Base-by-base conservation (phyloP, 2,329 filamentous ascomycete genomes). In the Hymenoscyphus scutula region DNA sequence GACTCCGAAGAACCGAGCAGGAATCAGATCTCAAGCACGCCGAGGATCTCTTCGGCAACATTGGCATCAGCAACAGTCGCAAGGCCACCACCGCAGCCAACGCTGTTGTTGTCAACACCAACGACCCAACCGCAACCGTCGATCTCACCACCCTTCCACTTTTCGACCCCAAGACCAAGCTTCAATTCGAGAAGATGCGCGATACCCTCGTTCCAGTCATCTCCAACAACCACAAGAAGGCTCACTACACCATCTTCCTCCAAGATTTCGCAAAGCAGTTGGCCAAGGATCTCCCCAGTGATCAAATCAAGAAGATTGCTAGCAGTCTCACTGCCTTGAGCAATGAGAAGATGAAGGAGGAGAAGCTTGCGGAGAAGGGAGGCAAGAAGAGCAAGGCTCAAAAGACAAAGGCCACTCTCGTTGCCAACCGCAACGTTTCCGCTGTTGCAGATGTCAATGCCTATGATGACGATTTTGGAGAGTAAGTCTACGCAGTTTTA, bases 311-410 rank as follows among this genome's bases (percentile, higher is more conserved):
- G 85, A 98, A 98, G 83, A 86, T 97, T 68, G 86, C 92, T 13
- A 96, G 90, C 76, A 84, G 85, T 5, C 79, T 99, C 73, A 97
- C 93, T n/a, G 89, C 92, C 5, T 83, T 97, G 62, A 85, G 91
- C 75, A 99, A 99, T 76, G 95, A 98, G 85, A 97, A 96, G 84
- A 89, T 98, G 89, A 96, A 92, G 82, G 93, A 97, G 77, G 95
- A 99, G 84, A 97, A 98, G 84, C 88, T 89, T 3, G 86, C 91
- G 3, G 92, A 97, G 68, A 97, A 97, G 83, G 88, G 91, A 60
- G 91, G 89, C 73, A 99, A 98, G 90, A 99, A 98, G 87, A 87
- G 83, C 71, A 98, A 98, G 85, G 93, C 93, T 4, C 90, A 91
- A 65, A 98, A 98, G 87, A 96, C 90, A 45, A 99, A 99, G 87